Evolutionary conservation across 2,329 filamentous ascomycete genomes (phyloP), one percentile per base, ranked within the genome.

Genomic region (Xylaria polymorpha): DNA sequence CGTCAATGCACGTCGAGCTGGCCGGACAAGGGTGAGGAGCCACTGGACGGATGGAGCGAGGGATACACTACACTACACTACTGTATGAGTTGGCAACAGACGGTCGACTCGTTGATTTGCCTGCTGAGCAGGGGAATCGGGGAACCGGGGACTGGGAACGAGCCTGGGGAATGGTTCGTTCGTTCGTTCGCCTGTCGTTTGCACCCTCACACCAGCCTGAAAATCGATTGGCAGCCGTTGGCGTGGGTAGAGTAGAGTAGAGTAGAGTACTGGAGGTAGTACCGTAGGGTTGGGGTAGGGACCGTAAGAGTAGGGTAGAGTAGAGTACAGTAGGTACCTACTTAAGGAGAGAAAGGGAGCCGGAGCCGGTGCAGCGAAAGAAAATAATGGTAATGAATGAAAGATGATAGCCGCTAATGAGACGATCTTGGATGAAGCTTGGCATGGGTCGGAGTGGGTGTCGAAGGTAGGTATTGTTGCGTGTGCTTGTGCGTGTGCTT

Each of bases 1-100:
- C 72, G 71, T 67, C 69, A 74, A 74, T 72, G 71, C 73, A 73
- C 62, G 66, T 72, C 69, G 73, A 74, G 69, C 70, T 74, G 69
- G 64, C 61, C 53, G 55, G 29, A 61, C 68, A 50, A 66, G 59
- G 69, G 59, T 66, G 65, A 63, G 68, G 48, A 56, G 67, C 29
- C 29, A 37, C 44, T 60, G 56, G 59, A 55, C 9, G 37, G 64
- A 66, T 62, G 69, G 62, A 64, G 35, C 60, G 67, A 69, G 58
- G 66, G 60, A 71, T 65, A 63, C 61, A 44, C 25, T 20, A 32
- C 41, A n/a, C 25, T 29, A 29, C 25, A 15, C 32, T 46, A 48
- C 35, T 14, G 15, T 55, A 44, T 64, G 70, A 67, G 64, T 55
- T 72, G 69, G 74, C 71, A 70, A n/a, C 20, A 53, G 43, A 39